These are phyloP conservation scores for Rhizoctonia solani DNA, from an alignment of 1,284 basidiomycete species.

Conservation along the genomic window DNA sequence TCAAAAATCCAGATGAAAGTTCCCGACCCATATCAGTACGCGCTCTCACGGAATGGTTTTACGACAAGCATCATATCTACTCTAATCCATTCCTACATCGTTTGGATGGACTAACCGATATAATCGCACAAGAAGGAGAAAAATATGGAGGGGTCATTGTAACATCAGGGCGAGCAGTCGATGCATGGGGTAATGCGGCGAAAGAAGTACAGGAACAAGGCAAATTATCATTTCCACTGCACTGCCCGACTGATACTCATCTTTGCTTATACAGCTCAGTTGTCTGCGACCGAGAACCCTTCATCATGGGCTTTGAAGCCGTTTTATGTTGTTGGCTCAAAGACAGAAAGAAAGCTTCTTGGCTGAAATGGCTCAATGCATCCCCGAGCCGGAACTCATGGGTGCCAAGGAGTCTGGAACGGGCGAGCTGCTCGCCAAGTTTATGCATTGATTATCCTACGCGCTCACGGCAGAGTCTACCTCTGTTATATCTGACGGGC, in stretches of 20 bases:
- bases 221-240: neutral
- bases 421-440: conserved; percentile 64
- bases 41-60: conserved; percentile 54
- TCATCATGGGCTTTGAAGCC: conserved; percentile 47
- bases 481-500: conserved; percentile 71
- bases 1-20: conserved; percentile 38
- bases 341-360: conserved; percentile 57
- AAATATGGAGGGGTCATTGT: conserved; percentile 63
- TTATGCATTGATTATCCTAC: conserved; percentile 54
- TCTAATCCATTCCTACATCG: conserved; percentile 62
- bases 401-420: conserved; percentile 64
- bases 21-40: conserved; percentile 57
- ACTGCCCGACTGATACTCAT: too few relatives aligned
- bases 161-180: conserved; percentile 71
- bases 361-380: conserved; percentile 46
- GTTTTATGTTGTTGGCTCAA: conserved; percentile 75
- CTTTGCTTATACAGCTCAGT: too few relatives aligned
- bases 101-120: conserved; percentile 50
- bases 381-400: conserved; percentile 48
- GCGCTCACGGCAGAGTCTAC: conserved; percentile 16
- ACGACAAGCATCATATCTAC: conserved; percentile 62
- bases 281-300: neutral
- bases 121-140: conserved; percentile 48
- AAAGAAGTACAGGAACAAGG: conserved; percentile 38
- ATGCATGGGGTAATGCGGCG: conserved; percentile 62